Evolutionary conservation across 257 asterid species (phyloP), one percentile per base, ranked within the genome.

Genomic region (Osmanthus fragrans): DNA sequence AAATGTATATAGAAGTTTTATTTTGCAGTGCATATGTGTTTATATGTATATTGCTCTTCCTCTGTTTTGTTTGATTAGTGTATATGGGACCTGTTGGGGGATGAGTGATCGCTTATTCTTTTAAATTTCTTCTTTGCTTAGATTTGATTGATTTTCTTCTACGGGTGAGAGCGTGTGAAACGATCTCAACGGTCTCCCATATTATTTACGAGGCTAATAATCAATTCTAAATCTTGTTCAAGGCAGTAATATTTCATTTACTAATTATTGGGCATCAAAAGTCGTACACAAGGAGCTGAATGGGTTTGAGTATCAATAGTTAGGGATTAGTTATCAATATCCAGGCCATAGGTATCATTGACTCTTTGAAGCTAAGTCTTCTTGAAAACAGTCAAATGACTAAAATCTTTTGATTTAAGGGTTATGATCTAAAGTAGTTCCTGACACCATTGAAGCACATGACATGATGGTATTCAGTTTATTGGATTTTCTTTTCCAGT

Each of bases 381-480:
- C 33, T 27, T 10, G 19, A 27, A 63, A 27, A 10, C 34, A 63
- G 7, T 63, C 34, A 63, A 23, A 27, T 63, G 69, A 63, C 30
- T 25, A 0, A 27, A 63, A 63, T 11, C 34, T 63, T 27, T 63
- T 25, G 69, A 63, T 63, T 12, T 63, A 27, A 11, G 68, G 25
- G 16, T 63, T 63, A 27, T 63, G 69, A 63, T 25, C 34, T 7
- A 18, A 23, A 23, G 33, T 63, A 63, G 69, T 63, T 25, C 68
- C 33, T 30, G 45, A 36, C 32, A 19, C 3, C 49, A 56, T 69
- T 30, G 54, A 65, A 19, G 68, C 34, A 23, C 70, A 75, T 42
- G 25, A 71, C 25, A 66, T 80, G 63, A 70, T 36, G n/a, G 47
- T 45, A 54, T 32, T 60, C 34, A 25, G 60, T 65, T 30, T 56